Conservation (phyloP, 1,139 yeast genomes). For the Debaryomyces fabryi region DNA sequence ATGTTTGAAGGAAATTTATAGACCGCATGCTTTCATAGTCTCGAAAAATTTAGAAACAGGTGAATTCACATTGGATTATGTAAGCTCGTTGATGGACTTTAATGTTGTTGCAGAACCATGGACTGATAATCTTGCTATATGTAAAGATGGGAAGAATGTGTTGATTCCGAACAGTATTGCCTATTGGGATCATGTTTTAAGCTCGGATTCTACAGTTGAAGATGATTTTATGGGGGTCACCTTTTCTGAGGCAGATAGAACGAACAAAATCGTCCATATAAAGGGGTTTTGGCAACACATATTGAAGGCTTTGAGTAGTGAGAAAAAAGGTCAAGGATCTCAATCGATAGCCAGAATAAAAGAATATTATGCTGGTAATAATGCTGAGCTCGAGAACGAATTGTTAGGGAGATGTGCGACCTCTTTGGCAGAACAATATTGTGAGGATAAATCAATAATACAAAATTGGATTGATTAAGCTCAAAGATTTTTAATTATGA, state of each 20-base stretch:
- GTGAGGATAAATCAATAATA: constrained; percentile 8
- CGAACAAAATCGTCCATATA: constrained; percentile 20
- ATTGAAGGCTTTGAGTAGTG: constrained; percentile 12
- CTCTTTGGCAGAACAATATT: constrained; percentile 16
- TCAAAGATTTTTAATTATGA: too few relatives aligned
- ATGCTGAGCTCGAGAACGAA: constrained; percentile 11
- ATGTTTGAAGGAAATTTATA: constrained; percentile 19
- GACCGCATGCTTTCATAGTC: constrained; percentile 24
- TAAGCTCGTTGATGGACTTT: constrained; percentile 23
- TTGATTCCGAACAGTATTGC: constrained; percentile 26
- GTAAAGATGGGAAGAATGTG: constrained; percentile 24
- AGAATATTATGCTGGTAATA: constrained; percentile 4
- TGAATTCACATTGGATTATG: constrained; percentile 20
- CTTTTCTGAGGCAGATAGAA: constrained; percentile 24
- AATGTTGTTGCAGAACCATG: constrained; percentile 23
- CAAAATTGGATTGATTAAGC: neutral
- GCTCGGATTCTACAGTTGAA: constrained; percentile 1
- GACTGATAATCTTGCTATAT: constrained; percentile 13
- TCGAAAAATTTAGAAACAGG: constrained; percentile 15
- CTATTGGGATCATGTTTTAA: constrained; percentile 17
- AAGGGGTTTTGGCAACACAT: constrained; percentile 22
- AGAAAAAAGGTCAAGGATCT: neutral
- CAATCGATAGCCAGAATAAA: neutral
- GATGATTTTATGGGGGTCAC: constrained; percentile 24
- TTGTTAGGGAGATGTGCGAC: constrained; percentile 19